phyloP scores from a whole-genome alignment of 768 basidiomycete species.

The Amyloporia xantha region DNA sequence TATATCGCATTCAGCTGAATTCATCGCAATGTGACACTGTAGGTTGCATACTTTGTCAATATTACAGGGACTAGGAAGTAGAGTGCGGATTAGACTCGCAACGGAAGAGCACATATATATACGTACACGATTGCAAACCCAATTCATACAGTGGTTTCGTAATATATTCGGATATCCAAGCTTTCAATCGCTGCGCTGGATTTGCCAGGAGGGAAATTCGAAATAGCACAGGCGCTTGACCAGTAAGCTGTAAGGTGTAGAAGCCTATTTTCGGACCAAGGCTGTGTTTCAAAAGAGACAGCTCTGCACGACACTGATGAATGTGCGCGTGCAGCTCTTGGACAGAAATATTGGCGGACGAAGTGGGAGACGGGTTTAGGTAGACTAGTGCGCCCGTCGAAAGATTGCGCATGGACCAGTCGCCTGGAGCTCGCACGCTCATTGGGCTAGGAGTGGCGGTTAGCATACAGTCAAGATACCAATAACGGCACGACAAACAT shows the following conservation, averaged over 20 bases:
- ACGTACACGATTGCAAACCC: conserved; percentile 15
- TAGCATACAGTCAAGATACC: not conserved
- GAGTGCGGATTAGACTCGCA: not conserved
- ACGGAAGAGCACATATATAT: not conserved
- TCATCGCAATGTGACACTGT: not conserved
- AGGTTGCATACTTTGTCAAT: conserved; percentile 13
- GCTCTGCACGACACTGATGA: conserved; percentile 16
- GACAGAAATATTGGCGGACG: conserved; percentile 4
- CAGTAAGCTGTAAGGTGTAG: conserved; percentile 15
- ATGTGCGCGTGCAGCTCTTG: conserved; percentile 18
- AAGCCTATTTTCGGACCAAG: conserved; percentile 13
- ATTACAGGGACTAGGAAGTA: conserved; percentile 12
- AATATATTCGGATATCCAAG: conserved; percentile 7
- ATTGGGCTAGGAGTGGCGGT: conserved; percentile 10
- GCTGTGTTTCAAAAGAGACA: conserved; percentile 18
- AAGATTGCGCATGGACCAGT: conserved; percentile 22
- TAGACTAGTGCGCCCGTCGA: conserved; percentile 18
- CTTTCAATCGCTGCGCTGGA: not conserved
- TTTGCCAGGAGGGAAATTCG: conserved; percentile 15
- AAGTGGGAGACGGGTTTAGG: conserved; percentile 11
- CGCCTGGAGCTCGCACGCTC: conserved; percentile 18
- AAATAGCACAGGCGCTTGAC: conserved; percentile 14
- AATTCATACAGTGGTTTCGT: conserved; percentile 12
- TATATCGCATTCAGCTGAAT: too few relatives aligned
- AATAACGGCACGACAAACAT: conserved; percentile 3